These are phyloP conservation scores for Solioccasus polychromus DNA, from an alignment of 768 basidiomycete species.

Conservation along the genomic window DNA sequence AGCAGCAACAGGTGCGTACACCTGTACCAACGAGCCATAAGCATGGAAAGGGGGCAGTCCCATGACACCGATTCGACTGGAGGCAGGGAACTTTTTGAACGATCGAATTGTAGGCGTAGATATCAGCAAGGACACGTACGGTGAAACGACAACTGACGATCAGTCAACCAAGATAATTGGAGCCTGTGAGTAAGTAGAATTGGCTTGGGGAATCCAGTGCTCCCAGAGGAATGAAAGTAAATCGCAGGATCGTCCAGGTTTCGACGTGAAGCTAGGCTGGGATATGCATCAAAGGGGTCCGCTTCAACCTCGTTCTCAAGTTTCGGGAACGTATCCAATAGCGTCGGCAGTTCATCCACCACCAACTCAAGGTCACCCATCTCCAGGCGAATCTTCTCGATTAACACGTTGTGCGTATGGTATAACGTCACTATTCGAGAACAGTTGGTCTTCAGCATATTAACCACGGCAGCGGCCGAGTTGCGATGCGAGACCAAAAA, in stretches of 20 bases:
- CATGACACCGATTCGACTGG: slow-evolving; percentile 23
- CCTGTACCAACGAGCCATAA: too few relatives aligned
- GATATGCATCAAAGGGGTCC: slow-evolving; percentile 12
- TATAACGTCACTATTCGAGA: slow-evolving; percentile 10
- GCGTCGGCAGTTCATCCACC: slow-evolving; percentile 11
- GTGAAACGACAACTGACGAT: slow-evolving; percentile 32
- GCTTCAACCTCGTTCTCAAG: slow-evolving; percentile 30
- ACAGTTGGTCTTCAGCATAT: too few relatives aligned
- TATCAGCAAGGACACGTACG: too few relatives aligned
- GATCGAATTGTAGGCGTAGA: not conserved
- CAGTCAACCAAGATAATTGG: slow-evolving; percentile 28
- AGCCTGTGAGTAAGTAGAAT: slow-evolving; percentile 32
- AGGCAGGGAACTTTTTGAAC: not conserved
- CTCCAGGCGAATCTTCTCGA: slow-evolving; percentile 6
- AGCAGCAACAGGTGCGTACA: slow-evolving; percentile 30
- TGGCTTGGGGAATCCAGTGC: slow-evolving; percentile 45
- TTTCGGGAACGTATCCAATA: slow-evolving; percentile 35
- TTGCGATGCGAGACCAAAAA: slow-evolving; percentile 39
- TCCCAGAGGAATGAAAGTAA: slow-evolving; percentile 33
- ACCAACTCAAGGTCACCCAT: not conserved
- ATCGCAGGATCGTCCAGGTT: too few relatives aligned
- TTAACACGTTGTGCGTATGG: slow-evolving; percentile 10
- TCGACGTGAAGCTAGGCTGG: not conserved
- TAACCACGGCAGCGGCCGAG: too few relatives aligned
- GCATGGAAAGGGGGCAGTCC: too few relatives aligned